Conservation (phyloP, 768 basidiomycete genomes). For the Amanita jacksonii region DNA sequence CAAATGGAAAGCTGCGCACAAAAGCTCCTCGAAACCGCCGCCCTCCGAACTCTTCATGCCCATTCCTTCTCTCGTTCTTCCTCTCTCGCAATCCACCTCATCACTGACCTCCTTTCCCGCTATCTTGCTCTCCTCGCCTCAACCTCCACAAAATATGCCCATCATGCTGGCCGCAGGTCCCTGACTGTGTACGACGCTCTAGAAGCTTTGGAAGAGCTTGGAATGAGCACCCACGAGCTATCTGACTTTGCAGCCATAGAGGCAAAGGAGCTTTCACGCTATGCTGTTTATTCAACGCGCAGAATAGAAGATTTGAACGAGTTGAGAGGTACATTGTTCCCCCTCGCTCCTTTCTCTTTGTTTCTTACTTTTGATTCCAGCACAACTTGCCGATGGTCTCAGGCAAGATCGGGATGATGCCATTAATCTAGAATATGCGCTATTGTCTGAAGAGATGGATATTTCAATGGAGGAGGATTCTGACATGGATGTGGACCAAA, state of each 20-base stretch:
- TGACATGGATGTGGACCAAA: conserved; percentile 23
- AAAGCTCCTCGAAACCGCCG: conserved; percentile 58
- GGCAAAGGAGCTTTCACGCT: conserved; percentile 58
- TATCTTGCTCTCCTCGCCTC: conserved; percentile 59
- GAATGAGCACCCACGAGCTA: conserved; percentile 62
- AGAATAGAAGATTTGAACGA: conserved; percentile 67
- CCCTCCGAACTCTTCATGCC: conserved; percentile 64
- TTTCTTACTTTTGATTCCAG: conserved; percentile 29
- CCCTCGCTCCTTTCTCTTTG: conserved; percentile 12
- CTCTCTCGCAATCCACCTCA: conserved; percentile 54
- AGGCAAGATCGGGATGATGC: conserved; percentile 44
- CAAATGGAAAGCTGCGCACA: conserved; percentile 50
- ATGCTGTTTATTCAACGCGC: conserved; percentile 52
- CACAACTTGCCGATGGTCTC: conserved; percentile 51
- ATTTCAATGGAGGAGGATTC: conserved; percentile 17
- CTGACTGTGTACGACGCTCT: conserved; percentile 53
- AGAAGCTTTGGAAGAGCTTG: conserved; percentile 65
- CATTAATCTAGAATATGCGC: conserved; percentile 41
- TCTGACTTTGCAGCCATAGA: conserved; percentile 56
- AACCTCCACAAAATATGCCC: conserved; percentile 63
- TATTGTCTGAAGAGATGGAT: conserved; percentile 23
- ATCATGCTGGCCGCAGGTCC: conserved; percentile 59
- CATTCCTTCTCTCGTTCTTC: conserved; percentile 73
- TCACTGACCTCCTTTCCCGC: conserved; percentile 69
- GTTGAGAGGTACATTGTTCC: conserved; percentile 48